phyloP scores from a whole-genome alignment of 2,329 filamentous ascomycete genomes.

The Alternaria ventricosa region DNA sequence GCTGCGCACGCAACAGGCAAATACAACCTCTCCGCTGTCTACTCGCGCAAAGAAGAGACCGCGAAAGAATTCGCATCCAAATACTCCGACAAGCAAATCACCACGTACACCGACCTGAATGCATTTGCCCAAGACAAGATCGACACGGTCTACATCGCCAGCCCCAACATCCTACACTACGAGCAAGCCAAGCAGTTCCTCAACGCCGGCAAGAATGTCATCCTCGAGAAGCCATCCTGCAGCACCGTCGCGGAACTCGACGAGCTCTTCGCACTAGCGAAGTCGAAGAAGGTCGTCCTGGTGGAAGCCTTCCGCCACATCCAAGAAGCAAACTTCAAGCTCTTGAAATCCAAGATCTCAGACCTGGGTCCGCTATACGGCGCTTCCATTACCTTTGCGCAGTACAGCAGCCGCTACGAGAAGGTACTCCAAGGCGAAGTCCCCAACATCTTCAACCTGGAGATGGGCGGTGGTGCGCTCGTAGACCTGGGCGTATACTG shows the following conservation, averaged over 20 bases:
- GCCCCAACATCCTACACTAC: slow-evolving; percentile 57
- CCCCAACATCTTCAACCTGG: slow-evolving; percentile 58
- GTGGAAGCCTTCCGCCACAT: slow-evolving; percentile 59
- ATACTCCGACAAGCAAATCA: slow-evolving; percentile 40
- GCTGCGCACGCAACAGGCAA: slow-evolving; percentile 52
- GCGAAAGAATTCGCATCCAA: slow-evolving; percentile 54
- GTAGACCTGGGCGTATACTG: slow-evolving; percentile 59
- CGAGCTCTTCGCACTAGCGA: slow-evolving; percentile 51
- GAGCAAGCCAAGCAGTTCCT: slow-evolving; percentile 54
- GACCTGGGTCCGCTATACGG: slow-evolving; percentile 54
- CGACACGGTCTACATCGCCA: slow-evolving; percentile 57
- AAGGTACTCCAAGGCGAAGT: slow-evolving; percentile 55
- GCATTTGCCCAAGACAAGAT: slow-evolving; percentile 50
- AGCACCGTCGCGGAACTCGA: slow-evolving; percentile 52
- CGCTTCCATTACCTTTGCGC: slow-evolving; percentile 53
- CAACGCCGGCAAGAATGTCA: slow-evolving; percentile 55
- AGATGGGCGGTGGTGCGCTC: slow-evolving; percentile 55
- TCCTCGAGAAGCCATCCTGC: slow-evolving; percentile 59
- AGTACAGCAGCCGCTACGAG: slow-evolving; percentile 56
- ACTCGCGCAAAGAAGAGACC: slow-evolving; percentile 54
- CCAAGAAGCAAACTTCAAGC: slow-evolving; percentile 58
- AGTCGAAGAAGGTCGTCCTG: slow-evolving; percentile 51
- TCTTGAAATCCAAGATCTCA: slow-evolving; percentile 48
- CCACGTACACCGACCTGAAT: slow-evolving; percentile 50
- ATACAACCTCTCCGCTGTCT: slow-evolving; percentile 56